Percentiles rank a stretch among this genome's conserved stretches.
These are phyloP conservation scores for Coprinellus aureogranulatus DNA, from an alignment of 768 basidiomycete species.

Conservation along the genomic window DNA sequence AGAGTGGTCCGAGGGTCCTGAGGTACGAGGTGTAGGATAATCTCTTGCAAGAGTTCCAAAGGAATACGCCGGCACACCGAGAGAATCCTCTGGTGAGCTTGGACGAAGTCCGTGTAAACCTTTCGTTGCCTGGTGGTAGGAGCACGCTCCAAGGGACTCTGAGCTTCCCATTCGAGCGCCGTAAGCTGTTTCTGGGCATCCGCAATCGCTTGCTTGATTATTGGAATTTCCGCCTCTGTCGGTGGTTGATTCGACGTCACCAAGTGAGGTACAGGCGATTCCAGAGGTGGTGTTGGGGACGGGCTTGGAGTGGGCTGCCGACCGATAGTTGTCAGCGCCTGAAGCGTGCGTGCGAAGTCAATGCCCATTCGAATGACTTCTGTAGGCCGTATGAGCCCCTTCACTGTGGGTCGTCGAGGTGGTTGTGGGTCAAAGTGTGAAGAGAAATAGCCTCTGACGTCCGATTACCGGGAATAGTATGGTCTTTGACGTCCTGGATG, in stretches of 20 bases:
- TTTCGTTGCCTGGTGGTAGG: background rate
- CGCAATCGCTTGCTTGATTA: background rate
- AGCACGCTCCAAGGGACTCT: no score
- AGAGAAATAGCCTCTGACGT: no score
- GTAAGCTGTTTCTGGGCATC: background rate
- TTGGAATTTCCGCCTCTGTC: background rate
- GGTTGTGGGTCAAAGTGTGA: no score
- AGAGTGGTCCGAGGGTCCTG: background rate
- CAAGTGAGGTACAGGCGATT: conserved; percentile 1
- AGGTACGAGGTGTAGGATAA: conserved; percentile 1
- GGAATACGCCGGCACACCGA: background rate
- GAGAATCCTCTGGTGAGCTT: background rate
- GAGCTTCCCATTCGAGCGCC: background rate
- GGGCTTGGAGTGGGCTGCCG: background rate
- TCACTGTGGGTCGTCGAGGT: no score
- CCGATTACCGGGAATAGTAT: no score
- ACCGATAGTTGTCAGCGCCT: background rate
- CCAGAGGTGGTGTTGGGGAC: background rate
- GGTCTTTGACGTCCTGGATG: no score
- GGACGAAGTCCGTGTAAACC: background rate
- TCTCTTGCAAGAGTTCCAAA: conserved; percentile 1
- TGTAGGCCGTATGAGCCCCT: no score
- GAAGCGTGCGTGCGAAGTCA: background rate
- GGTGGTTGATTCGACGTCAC: conserved; percentile 2
- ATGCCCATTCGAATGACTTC: background rate